Evolutionary conservation across 768 basidiomycete species (phyloP), one percentile per base, ranked within the genome.

Genomic region (Boletus insuetus): DNA sequence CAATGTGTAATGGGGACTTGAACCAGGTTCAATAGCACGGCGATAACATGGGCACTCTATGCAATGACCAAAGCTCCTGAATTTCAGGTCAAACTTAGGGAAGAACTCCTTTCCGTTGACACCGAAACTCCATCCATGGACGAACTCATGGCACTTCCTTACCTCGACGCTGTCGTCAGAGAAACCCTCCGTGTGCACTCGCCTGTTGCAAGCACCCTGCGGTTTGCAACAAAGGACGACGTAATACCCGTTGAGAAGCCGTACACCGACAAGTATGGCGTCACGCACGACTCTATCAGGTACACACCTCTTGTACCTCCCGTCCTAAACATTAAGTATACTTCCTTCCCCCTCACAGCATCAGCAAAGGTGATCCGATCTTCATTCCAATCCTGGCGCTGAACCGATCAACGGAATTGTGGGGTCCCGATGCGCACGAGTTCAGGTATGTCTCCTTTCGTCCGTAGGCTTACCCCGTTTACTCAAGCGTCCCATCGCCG

Each of bases 71-170:
- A 77, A 49, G 60, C 79, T 42, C 75, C 75, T 0, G 72, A 74
- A 4, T 66, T 79, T 9, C 87, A 89, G 61, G 70, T 60, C 6
- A 80, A 80, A 59, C 76, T 91, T 1, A 77, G 85, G 3, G 75
- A 81, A 5, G 87, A 91, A 63, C 71, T 86, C 1, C 66, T 80
- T 13, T 62, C 72, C 0, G 70, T 85, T 10, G 61, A 74, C 3
- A 82, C 81, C 0, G 81, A 86, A 14, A 79, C 70, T 1, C 86
- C 86, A 1, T 77, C 78, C 0, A 87, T 89, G 83, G 88, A 91
- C 29, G 78, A 85, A 41, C 77, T 91, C 1, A 79, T 81, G 53
- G 73, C 77, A 2, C 73, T 92, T 6, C 79, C 85, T 0, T 89
- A 87, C 63, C 81, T 91, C 14, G 89, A 89, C 58, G 74, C 73